These are phyloP conservation scores for Tricharina praecox DNA, from an alignment of 495 filamentous ascomycete genomes.

Conservation along the genomic window DNA sequence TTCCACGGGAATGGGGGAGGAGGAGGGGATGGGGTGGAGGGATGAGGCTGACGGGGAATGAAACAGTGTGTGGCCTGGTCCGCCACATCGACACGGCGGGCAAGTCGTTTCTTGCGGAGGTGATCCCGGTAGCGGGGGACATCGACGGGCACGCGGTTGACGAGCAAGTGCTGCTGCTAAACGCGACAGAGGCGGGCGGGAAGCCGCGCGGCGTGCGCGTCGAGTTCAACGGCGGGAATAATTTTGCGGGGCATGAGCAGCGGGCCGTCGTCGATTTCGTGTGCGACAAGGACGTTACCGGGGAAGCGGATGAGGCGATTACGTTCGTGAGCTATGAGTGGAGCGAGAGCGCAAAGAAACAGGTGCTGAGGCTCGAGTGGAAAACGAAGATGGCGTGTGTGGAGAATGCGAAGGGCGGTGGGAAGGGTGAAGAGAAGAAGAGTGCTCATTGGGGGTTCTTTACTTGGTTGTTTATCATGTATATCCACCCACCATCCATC, in stretches of 20 bases:
- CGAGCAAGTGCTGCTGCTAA: conserved; percentile 45
- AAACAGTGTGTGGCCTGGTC: conserved; percentile 66
- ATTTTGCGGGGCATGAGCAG: conserved; percentile 40
- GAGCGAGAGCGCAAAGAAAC: conserved; percentile 27
- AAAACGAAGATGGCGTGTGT: conserved; percentile 73
- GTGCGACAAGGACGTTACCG: conserved; percentile 52
- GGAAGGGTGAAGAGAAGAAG: conserved; percentile 28
- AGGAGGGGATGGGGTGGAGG: conserved; percentile 5
- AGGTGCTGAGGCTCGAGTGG: conserved; percentile 61
- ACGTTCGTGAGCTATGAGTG: conserved; percentile 18
- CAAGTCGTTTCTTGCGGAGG: conserved; percentile 31
- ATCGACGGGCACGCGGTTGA: conserved; percentile 37
- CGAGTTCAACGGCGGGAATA: conserved; percentile 48
- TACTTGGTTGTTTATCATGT: conserved; percentile 95
- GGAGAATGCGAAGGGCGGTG: conserved; percentile 27
- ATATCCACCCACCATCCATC: too few species aligned
- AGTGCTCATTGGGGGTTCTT: conserved; percentile 72
- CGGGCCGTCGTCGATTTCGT: conserved; percentile 66
- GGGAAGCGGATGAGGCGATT: conserved; percentile 28
- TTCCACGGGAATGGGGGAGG: not conserved
- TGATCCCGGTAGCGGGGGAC: conserved; percentile 62
- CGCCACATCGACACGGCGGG: conserved; percentile 34
- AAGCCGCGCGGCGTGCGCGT: conserved; percentile 58
- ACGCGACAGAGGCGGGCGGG: conserved; percentile 36
- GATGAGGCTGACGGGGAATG: conserved; percentile 1